Percentiles rank a stretch among this genome's conserved stretches.
Evolutionary conservation across 78 protist genomes (phyloP).

Genomic region (Cyanophora paradoxa): DNA sequence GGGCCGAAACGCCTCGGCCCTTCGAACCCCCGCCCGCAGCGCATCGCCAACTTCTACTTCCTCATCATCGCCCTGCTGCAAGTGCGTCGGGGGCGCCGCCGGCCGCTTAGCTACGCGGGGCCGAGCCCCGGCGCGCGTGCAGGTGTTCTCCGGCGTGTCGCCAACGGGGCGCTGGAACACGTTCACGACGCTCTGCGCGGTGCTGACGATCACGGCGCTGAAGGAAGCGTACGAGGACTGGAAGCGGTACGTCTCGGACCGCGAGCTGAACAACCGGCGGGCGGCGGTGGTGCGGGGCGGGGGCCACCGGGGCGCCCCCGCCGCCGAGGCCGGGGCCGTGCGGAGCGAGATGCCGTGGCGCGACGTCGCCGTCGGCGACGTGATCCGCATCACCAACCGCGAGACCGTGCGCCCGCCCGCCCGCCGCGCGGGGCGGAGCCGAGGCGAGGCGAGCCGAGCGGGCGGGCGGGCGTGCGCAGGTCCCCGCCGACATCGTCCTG

Average conservation of each 20-base stretch:
- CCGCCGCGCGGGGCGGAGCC: too few species aligned
- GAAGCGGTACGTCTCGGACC: conserved; percentile 35
- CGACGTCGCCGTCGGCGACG: conserved; percentile 58
- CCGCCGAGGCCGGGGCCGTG: too few species aligned
- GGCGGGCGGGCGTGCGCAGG: conserved; percentile 12
- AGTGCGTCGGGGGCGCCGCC: too few species aligned
- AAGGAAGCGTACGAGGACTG: conserved; percentile 28
- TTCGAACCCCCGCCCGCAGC: too few species aligned
- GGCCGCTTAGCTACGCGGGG: too few species aligned
- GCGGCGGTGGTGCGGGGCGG: conserved; percentile 17
- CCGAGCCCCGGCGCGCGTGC: conserved; percentile 54
- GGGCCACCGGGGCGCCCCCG: neutral
- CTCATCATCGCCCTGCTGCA: conserved; percentile 47
- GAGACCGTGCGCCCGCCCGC: too few species aligned
- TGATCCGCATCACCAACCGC: conserved; percentile 39
- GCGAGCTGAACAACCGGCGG: conserved; percentile 16
- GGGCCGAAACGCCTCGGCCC: too few species aligned
- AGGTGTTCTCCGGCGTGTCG: conserved; percentile 55
- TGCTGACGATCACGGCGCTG: conserved; percentile 2
- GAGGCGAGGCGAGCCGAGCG: too few species aligned
- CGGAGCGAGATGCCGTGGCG: conserved; percentile 15
- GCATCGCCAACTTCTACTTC: conserved; percentile 71
- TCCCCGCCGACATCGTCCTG: conserved; percentile 83
- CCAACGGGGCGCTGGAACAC: conserved; percentile 22
- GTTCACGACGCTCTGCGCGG: conserved; percentile 9